Base-by-base conservation (phyloP, 257 asterid genomes). In the Capsicum pubescens region DNA sequence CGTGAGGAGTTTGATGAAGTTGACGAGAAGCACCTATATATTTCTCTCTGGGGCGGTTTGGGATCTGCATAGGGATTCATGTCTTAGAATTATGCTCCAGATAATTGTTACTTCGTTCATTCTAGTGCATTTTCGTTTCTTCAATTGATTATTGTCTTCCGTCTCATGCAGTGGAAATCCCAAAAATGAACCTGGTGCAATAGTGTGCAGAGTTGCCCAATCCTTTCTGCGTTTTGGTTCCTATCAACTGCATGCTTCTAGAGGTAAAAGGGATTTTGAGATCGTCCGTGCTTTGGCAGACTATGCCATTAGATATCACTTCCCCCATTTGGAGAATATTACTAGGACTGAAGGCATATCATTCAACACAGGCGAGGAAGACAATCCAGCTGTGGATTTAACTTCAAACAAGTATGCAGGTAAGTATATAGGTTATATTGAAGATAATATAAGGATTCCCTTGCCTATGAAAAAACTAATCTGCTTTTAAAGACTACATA, bases 191-290 rank as follows among this genome's bases (percentile, higher is more conserved):
- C 98, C 97, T 35, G 99, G 99, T 80, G 99, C 99, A 80, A 84
- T 97, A 84, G 97, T 95, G 58, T 95, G 99, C 88, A 89, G 99
- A 88, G 98, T 93, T 79, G 92, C 99, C 70, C 98, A 87, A 78
- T 93, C 99, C 66, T 97, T 97, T 87, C 88, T 97, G 82, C 97
- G 99, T 16, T 97, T 97, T 89, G 99, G 99, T 88, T 97, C 99
- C 55, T 97, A 85, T 89, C 98, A 97, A 89, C 87, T 97, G 81
- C 99, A 97, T 86, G 98, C 99, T 76, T 87, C 92, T 16, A 92
- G 99, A 88, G 96, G 96, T 85, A 90, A 91, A 85, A 94, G 90
- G 56, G 96, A 93, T 88, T 83, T 92, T 85, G 93, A 86, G 81
- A 90, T 95, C 72, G 95, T 97, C 84, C 95, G 93, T 82, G 87